phyloP scores from a whole-genome alignment of 1,284 basidiomycete genomes.

The Xerocomus subilludens region DNA sequence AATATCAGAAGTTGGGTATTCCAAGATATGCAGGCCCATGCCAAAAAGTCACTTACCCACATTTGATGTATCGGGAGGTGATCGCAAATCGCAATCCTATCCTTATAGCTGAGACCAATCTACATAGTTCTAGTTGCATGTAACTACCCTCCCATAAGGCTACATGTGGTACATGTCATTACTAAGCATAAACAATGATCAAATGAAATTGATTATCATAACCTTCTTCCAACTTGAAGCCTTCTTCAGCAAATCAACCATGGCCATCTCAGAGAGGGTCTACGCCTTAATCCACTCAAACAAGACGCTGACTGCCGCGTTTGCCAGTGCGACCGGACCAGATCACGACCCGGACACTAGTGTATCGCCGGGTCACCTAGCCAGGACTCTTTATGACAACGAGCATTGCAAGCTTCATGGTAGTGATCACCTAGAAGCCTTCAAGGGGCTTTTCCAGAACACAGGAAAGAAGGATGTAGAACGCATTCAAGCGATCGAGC shows the following conservation, averaged over 20 bases:
- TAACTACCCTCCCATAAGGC: too few relatives aligned
- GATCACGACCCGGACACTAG: slow-evolving; percentile 21
- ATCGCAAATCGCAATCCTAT: too few relatives aligned
- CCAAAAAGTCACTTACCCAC: too few relatives aligned
- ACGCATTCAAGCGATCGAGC: slow-evolving; percentile 44
- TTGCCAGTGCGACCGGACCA: slow-evolving; percentile 39
- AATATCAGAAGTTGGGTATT: too few relatives aligned
- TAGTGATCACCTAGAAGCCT: slow-evolving; percentile 34
- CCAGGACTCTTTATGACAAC: slow-evolving; percentile 43
- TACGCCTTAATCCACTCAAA: slow-evolving; percentile 45
- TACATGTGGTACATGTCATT: too few relatives aligned
- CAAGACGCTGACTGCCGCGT: slow-evolving; percentile 47
- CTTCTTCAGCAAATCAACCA: too few relatives aligned
- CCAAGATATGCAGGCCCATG: too few relatives aligned
- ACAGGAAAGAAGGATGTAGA: slow-evolving; percentile 34
- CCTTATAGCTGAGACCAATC: too few relatives aligned
- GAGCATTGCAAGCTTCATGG: slow-evolving; percentile 30
- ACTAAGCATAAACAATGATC: too few relatives aligned
- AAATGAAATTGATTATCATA: slow-evolving; percentile 23
- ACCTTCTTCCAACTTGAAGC: too few relatives aligned
- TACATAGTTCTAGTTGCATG: too few relatives aligned
- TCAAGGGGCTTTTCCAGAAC: slow-evolving; percentile 43
- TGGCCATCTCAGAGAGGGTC: slow-evolving; percentile 46
- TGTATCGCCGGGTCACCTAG: slow-evolving; percentile 45
- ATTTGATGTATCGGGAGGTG: too few relatives aligned